Evolutionary conservation across 1,284 basidiomycete genomes (phyloP).

Genomic region (Puccinia triticina): DNA sequence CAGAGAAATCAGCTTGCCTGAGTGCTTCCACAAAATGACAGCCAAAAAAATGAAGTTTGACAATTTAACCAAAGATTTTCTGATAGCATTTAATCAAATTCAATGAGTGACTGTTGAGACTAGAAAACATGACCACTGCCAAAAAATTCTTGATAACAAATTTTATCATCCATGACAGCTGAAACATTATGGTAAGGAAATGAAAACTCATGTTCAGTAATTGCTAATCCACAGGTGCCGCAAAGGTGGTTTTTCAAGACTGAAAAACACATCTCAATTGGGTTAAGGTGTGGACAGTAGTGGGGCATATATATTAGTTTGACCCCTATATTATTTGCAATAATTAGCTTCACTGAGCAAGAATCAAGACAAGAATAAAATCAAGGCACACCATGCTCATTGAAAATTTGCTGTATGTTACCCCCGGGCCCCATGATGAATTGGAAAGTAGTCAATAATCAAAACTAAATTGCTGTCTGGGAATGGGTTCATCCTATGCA

Average conservation of each 20-base stretch:
- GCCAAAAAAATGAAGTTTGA: no score
- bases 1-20: no score
- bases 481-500: slow-evolving; percentile 19
- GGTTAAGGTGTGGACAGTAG: slow-evolving; percentile 21
- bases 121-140: slow-evolving; percentile 14
- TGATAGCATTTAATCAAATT: no score
- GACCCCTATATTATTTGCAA: neutral
- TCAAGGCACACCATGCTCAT: neutral
- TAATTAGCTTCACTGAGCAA: neutral
- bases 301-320: neutral
- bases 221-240: neutral
- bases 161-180: neutral
- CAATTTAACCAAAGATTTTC: no score
- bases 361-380: no score
- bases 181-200: neutral
- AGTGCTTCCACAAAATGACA: no score
- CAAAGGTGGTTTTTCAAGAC: neutral
- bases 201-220: neutral
- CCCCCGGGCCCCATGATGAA: slow-evolving; percentile 15
- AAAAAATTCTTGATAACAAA: neutral
- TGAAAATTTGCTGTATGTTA: neutral
- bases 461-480: neutral
- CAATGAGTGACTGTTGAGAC: no score
- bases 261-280: slow-evolving; percentile 25
- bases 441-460: slow-evolving; percentile 7